Base-by-base conservation (phyloP, 2,329 filamentous ascomycete genomes). In the Neonectria punicea region DNA sequence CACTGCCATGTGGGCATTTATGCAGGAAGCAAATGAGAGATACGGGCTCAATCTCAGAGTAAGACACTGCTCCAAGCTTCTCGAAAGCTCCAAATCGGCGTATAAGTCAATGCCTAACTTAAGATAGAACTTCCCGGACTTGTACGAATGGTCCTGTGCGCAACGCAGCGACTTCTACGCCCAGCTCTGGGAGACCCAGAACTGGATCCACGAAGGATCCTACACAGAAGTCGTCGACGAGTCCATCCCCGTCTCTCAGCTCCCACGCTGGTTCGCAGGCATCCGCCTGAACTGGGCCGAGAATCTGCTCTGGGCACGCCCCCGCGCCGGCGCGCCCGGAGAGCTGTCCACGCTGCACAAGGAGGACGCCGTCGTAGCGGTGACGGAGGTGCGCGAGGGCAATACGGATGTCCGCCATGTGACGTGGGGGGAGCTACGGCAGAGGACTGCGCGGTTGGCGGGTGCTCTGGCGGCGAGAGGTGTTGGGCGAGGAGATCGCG, bases 201-300 rank as follows among this genome's bases (percentile, higher is more conserved):
- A 85, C 53, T 80, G 91, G 61, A 89, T 94, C 67, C 83, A 93
- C 71, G 83, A 86, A 39, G 92, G 92, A 32, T 79, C 77, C 4
- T 89, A 87, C 73, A 79, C 78, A 0, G 78, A 74, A 10, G 88
- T 91, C 1, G 89, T 96, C 3, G 92, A 97, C 74, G 90, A 93
- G 72, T 82, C 81, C 0, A 83, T 86, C 1, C 87, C 89, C 2
- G 93, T 97, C 77, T 90, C 93, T 65, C 82, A 83, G 16, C 84
- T 95, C 5, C 93, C 93, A 0, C 80, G 83, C 44, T 97, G 93
- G 93, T 97, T 96, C 77, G 81, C 88, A 1, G 93, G 93, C 32
- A 84, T 94, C 1, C 80, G 82, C 5, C 78, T 96, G 71, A 97
- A 94, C 74, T 95, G 90, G 75, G 90, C 92, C 5, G 93, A 97